phyloP scores from a whole-genome alignment of 495 filamentous ascomycete genomes.

The Penicillium coffeae region DNA sequence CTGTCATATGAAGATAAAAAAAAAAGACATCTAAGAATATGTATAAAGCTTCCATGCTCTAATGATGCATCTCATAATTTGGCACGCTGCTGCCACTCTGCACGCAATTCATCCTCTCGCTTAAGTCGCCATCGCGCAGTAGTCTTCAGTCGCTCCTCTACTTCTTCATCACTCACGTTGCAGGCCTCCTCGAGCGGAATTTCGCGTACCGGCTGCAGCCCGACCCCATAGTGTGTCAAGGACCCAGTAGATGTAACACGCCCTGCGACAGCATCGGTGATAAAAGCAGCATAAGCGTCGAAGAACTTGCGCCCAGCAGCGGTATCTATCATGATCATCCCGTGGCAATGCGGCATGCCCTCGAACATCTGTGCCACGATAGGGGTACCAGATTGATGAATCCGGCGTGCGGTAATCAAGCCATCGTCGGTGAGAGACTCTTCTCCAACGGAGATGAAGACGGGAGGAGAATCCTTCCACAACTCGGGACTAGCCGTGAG shows the following conservation, averaged over 20 bases:
- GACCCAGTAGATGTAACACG: conserved; percentile 19
- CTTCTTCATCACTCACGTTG: conserved; percentile 50
- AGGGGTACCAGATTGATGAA: conserved; percentile 56
- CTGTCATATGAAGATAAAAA: no score
- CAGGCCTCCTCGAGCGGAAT: conserved; percentile 50
- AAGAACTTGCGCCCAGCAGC: conserved; percentile 49
- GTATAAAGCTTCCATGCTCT: no score
- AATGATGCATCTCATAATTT: conserved; percentile 44
- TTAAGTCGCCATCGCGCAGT: conserved; percentile 42
- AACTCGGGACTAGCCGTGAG: conserved; percentile 49
- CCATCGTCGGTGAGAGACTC: conserved; percentile 77
- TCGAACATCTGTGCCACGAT: conserved; percentile 75
- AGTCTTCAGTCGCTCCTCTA: conserved; percentile 44
- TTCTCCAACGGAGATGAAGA: conserved; percentile 72
- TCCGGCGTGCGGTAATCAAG: conserved; percentile 54
- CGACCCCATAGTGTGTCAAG: conserved; percentile 49
- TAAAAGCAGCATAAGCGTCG: conserved; percentile 56
- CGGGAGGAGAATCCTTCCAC: conserved; percentile 68
- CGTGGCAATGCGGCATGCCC: conserved; percentile 88
- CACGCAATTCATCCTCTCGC: conserved; percentile 40
- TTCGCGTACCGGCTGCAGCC: conserved; percentile 47
- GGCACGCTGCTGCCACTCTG: conserved; percentile 37
- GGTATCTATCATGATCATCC: conserved; percentile 54
- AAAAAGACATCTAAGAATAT: no score
- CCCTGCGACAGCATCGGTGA: conserved; percentile 33